Percentiles rank a stretch among this genome's conserved stretches.
Conservation (phyloP, 441 rosid species). For the Melastoma candidum region DNA sequence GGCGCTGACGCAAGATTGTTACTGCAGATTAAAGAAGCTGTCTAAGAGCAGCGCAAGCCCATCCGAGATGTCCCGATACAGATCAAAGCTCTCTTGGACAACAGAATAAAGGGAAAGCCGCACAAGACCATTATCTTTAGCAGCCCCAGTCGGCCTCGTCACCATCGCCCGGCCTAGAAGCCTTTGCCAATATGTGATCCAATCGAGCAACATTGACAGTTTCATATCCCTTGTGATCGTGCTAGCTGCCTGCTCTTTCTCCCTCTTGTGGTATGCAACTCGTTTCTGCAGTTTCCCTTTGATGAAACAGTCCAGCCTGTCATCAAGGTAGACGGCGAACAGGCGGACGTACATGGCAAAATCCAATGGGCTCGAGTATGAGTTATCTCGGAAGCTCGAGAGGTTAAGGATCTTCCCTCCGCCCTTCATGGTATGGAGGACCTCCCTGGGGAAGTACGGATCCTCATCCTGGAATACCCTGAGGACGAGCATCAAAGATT, state of each 20-base stretch:
- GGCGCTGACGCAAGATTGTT: slow-evolving; percentile 51
- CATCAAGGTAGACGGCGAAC: slow-evolving; percentile 62
- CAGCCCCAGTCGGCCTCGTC: slow-evolving; percentile 52
- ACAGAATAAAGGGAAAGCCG: slow-evolving; percentile 39
- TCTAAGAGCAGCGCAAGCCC: slow-evolving; percentile 57
- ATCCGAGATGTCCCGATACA: slow-evolving; percentile 60
- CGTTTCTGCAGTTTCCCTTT: slow-evolving; percentile 58
- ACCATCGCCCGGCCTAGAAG: slow-evolving; percentile 66
- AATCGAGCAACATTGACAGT: slow-evolving; percentile 50
- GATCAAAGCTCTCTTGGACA: slow-evolving; percentile 68
- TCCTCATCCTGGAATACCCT: slow-evolving; percentile 71
- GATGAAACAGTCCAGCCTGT: slow-evolving; percentile 61
- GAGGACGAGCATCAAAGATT: slow-evolving; percentile 66
- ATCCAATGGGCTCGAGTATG: slow-evolving; percentile 68
- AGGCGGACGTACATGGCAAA: slow-evolving; percentile 52
- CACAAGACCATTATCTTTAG: slow-evolving; percentile 47
- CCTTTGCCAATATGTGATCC: slow-evolving; percentile 58
- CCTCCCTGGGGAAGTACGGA: slow-evolving; percentile 67
- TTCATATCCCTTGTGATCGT: slow-evolving; percentile 44
- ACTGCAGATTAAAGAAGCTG: slow-evolving; percentile 62
- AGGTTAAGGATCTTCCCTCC: slow-evolving; percentile 69
- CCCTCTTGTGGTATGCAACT: slow-evolving; percentile 20
- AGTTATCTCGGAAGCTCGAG: slow-evolving; percentile 50
- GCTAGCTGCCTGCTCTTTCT: slow-evolving; percentile 12
- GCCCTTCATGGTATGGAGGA: slow-evolving; percentile 55